A percentile compares a stretch with the other conserved stretches of the same genome.
Evolutionary conservation across 345 rosid genomes (phyloP).

Genomic region (Brassica juncea): DNA sequence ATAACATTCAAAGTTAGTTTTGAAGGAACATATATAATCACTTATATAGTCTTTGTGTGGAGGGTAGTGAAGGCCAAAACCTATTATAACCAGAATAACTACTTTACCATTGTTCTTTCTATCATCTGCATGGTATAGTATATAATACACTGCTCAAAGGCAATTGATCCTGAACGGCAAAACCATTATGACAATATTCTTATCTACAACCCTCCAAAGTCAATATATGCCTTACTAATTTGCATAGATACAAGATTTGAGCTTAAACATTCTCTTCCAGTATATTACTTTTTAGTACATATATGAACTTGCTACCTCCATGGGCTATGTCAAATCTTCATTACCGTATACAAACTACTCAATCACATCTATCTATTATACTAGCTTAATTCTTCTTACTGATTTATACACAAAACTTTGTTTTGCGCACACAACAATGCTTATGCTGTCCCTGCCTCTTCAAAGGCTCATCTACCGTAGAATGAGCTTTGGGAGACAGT

Average conservation of each 20-base stretch:
- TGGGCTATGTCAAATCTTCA: neutral
- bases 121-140: conserved; percentile 59
- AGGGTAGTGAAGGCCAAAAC: neutral
- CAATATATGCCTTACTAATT: too few relatives aligned
- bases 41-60: neutral
- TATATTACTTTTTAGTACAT: neutral
- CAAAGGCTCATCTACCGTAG: conserved; percentile 58
- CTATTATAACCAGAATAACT: neutral
- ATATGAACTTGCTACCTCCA: neutral
- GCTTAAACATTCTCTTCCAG: neutral
- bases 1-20: conserved; percentile 20
- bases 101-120: neutral
- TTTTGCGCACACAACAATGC: neutral
- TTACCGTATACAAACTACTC: neutral
- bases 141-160: conserved; percentile 80
- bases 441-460: too few relatives aligned
- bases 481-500: conserved; percentile 64
- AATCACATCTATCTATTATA: neutral
- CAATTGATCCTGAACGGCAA: conserved; percentile 89
- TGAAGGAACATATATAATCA: conserved; percentile 9
- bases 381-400: conserved; percentile 3
- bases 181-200: conserved; percentile 86
- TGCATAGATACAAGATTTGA: neutral
- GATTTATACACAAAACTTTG: conserved; percentile 16
- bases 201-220: conserved; percentile 48